These are phyloP conservation scores for Flaveria bidentis DNA, from an alignment of 129 eudicot genomes.

Conservation along the genomic window DNA sequence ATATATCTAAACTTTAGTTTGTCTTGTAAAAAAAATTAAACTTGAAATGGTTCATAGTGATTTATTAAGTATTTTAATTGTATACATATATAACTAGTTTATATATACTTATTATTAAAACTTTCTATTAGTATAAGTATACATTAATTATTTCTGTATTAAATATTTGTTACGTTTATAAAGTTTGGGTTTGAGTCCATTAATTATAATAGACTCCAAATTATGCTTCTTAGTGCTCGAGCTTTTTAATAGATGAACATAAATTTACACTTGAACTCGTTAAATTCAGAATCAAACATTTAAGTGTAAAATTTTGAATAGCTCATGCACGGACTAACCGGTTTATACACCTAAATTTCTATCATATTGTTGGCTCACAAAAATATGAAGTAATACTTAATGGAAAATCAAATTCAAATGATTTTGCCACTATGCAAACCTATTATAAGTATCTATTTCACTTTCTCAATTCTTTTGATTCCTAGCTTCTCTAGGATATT, in stretches of 20 bases:
- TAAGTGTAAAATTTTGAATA: neutral
- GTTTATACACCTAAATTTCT: neutral
- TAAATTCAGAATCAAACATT: no score
- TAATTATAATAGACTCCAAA: no score
- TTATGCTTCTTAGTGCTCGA: neutral
- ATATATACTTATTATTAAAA: no score
- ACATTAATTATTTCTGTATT: no score
- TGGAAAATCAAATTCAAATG: neutral
- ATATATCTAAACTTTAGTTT: no score
- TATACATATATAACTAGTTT: no score
- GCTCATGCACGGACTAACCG: neutral
- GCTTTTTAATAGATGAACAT: neutral
- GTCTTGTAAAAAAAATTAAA: no score
- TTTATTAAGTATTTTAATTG: no score
- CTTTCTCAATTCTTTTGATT: conserved; percentile 31
- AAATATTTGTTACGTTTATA: no score
- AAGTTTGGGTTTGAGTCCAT: no score
- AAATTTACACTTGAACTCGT: neutral
- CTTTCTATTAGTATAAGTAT: no score
- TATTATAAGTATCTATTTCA: conserved; percentile 8
- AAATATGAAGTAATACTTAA: neutral
- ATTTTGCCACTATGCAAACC: conserved; percentile 14
- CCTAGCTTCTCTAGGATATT: conserved; percentile 29
- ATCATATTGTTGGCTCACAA: neutral
- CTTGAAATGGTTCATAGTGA: no score